These are phyloP conservation scores for Lachnellula hyalina DNA, from an alignment of 2,329 filamentous ascomycete genomes.

Conservation along the genomic window DNA sequence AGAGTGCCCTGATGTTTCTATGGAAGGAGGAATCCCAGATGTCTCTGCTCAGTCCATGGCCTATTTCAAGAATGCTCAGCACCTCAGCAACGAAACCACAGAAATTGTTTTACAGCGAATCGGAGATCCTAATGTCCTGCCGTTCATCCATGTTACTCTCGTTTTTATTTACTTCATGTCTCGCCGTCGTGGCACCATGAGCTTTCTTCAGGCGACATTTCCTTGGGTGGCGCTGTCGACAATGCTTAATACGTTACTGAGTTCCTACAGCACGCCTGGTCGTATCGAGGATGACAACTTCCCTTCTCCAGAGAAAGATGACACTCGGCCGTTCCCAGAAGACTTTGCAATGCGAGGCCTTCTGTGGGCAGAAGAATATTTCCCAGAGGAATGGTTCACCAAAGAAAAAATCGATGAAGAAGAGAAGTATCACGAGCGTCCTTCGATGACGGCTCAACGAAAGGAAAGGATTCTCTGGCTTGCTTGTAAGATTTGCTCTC, in stretches of 20 bases:
- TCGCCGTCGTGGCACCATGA: conserved; percentile 17
- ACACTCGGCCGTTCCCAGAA: conserved; percentile 25
- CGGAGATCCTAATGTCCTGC: conserved; percentile 26
- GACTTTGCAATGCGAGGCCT: conserved; percentile 28
- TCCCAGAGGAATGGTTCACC: conserved; percentile 22
- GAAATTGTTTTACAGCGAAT: conserved; percentile 22
- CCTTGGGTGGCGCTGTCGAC: conserved; percentile 22
- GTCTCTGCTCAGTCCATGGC: neutral
- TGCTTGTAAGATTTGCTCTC: conserved; percentile 12
- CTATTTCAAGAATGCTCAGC: conserved; percentile 19
- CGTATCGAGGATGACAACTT: conserved; percentile 18
- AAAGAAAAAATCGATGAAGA: conserved; percentile 27
- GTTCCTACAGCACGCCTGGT: conserved; percentile 3
- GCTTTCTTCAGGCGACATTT: conserved; percentile 17
- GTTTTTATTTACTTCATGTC: conserved; percentile 24
- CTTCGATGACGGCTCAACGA: conserved; percentile 24
- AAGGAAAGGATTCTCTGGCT: conserved; percentile 26
- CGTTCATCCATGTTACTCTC: conserved; percentile 27
- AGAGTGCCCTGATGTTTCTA: conserved; percentile 6
- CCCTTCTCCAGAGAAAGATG: conserved; percentile 23
- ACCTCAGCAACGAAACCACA: conserved; percentile 18
- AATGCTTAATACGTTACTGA: conserved; percentile 25
- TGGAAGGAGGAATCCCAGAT: conserved; percentile 3
- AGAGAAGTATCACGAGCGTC: conserved; percentile 25
- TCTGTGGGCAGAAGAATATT: conserved; percentile 24